phyloP scores from a whole-genome alignment of 225 moss, liverwort and hornwort genomes.

The Thuidium tamariscinum region DNA sequence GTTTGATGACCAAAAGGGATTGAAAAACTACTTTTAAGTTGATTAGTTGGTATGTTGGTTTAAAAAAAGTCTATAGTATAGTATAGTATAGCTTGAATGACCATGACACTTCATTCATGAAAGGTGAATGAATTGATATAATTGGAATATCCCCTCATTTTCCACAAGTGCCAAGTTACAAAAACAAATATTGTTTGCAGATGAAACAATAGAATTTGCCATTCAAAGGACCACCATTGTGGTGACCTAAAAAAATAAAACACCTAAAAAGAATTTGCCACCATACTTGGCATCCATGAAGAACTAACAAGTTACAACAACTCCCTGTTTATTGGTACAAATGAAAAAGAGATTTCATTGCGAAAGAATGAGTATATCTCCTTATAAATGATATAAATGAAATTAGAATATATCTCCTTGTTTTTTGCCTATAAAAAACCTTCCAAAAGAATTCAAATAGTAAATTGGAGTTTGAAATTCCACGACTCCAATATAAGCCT shows the following conservation, averaged over 20 bases:
- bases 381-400: too few relatives aligned
- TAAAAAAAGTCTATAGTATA: too few relatives aligned
- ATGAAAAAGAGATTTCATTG: slow-evolving; percentile 1
- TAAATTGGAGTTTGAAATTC: too few relatives aligned
- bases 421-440: too few relatives aligned
- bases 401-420: too few relatives aligned
- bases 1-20: too few relatives aligned
- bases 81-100: too few relatives aligned
- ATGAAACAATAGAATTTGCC: not conserved
- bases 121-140: not conserved
- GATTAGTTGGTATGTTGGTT: too few relatives aligned
- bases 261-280: not conserved
- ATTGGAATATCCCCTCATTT: not conserved
- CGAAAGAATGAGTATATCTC: not conserved
- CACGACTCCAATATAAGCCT: too few relatives aligned
- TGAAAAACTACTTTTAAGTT: too few relatives aligned
- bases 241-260: not conserved
- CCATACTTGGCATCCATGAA: not conserved
- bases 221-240: not conserved
- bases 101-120: not conserved
- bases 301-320: not conserved
- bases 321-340: not conserved
- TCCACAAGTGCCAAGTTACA: not conserved
- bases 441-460: too few relatives aligned
- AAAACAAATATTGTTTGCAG: not conserved